Base-by-base conservation (phyloP, 2,329 filamentous ascomycete genomes). In the Bipolaris cookei region DNA sequence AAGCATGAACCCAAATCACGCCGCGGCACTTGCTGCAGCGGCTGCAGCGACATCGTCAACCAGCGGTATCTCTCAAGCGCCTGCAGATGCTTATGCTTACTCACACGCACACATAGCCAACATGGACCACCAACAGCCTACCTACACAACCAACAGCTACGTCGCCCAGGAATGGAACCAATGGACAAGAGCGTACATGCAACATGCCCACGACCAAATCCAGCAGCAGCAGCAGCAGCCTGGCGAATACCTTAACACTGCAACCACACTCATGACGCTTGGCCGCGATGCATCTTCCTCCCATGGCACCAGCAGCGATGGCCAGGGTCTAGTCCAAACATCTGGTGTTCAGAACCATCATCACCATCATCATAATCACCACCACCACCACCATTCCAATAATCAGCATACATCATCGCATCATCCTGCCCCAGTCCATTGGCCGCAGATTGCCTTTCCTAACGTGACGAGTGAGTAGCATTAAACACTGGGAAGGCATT, bases 251-350 rank as follows among this genome's bases (percentile, higher is more conserved):
- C 63, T 77, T n/a, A 75, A 75, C 55, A 74, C 72, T 21, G 76
- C 76, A 25, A 77, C 68, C 21, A 76, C 76, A 1, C 69, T 78
- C 28, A 76, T 78, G 67, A 70, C 74, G 2, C 65, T 77, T 7
- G 69, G 72, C n/a, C 68, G 73, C 34, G 72, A 73, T 32, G 57
- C 64, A 3, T 60, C 48, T 3, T 54, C 62, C 4, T 55, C 62
- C 35, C 66, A 70, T 42, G 66, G 47, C 34, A 48, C 63, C 4
- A 64, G 60, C 3, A 61, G 56, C 18, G 68, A 69, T 21, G 62
- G 56, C 7, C 57, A 63, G 30, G 65, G 61, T 3, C 51, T 61
- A 5, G 54, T 68, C 6, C 69, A 73, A 6, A 68, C 59, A 18
- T 56, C 64, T 20, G 58, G 60, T n/a, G 58, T 70, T 30, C 68